phyloP scores from a whole-genome alignment of 805 yeast genomes.

The Saturnispora besseyi region DNA sequence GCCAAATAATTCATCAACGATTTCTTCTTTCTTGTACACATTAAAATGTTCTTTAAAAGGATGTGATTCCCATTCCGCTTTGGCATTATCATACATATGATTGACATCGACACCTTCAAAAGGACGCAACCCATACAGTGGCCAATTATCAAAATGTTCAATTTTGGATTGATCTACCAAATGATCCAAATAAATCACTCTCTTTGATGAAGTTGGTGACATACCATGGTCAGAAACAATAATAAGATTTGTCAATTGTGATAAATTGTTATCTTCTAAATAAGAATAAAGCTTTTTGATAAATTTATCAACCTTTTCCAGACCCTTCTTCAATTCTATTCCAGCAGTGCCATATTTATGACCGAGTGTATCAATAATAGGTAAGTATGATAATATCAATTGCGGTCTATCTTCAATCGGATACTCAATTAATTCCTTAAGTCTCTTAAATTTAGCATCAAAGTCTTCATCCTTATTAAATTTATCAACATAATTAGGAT shows the following conservation, averaged over 20 bases:
- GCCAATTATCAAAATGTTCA: constrained; percentile 74
- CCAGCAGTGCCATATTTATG: constrained; percentile 67
- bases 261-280: constrained; percentile 45
- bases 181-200: constrained; percentile 68
- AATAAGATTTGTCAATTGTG: constrained; percentile 60
- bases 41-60: constrained; percentile 30
- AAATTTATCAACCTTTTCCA: constrained; percentile 57
- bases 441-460: constrained; percentile 45
- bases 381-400: constrained; percentile 67
- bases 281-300: constrained; percentile 42
- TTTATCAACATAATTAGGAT: constrained; percentile 48
- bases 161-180: constrained; percentile 45
- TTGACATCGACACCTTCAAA: constrained; percentile 29
- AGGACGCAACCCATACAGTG: constrained; percentile 72
- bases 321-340: constrained; percentile 40
- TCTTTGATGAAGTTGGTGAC: constrained; percentile 72
- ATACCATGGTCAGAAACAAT: constrained; percentile 89
- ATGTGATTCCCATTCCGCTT: constrained; percentile 24
- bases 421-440: constrained; percentile 61
- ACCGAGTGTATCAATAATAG: constrained; percentile 72
- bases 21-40: constrained; percentile 45
- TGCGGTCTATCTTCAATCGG: constrained; percentile 56
- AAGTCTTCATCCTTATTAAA: constrained; percentile 59
- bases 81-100: constrained; percentile 39
- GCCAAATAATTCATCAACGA: constrained; percentile 52